Conservation (phyloP, 345 rosid genomes). For the Arabidopsis arenosa region DNA sequence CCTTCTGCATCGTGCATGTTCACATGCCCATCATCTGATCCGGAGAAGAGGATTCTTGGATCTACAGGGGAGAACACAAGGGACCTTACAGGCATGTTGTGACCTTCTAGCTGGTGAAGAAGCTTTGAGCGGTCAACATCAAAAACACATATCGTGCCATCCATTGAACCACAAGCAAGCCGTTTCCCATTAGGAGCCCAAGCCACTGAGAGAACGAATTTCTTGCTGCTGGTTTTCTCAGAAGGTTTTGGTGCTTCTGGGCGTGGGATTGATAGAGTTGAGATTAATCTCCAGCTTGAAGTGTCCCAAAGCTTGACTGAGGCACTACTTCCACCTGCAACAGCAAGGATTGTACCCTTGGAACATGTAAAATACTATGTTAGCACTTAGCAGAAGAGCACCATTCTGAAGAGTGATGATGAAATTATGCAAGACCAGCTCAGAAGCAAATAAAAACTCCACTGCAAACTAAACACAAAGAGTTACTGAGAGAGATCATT, state of each 20-base stretch:
- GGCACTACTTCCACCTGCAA: conserved; percentile 98
- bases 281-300: conserved; percentile 77
- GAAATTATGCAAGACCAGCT: background rate
- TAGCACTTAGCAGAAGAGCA: conserved; percentile 14
- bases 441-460: conserved; percentile 1
- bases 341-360: conserved; percentile 94
- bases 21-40: conserved; percentile 89
- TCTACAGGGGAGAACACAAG: conserved; percentile 84
- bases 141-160: conserved; percentile 84
- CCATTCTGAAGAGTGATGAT: background rate
- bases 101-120: conserved; percentile 89
- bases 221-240: conserved; percentile 85
- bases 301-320: conserved; percentile 97
- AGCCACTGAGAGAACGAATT: conserved; percentile 86
- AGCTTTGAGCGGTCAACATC: conserved; percentile 84
- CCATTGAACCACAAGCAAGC: conserved; percentile 93
- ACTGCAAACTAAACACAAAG: background rate
- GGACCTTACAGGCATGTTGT: conserved; percentile 90
- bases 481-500: background rate
- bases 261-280: conserved; percentile 77
- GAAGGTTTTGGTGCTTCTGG: conserved; percentile 83
- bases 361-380: conserved; percentile 11
- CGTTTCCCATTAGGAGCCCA: conserved; percentile 91
- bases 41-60: conserved; percentile 74
- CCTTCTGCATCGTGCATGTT: conserved; percentile 94